These are phyloP conservation scores for Vachellia pachyceras DNA, from an alignment of 306 rosid genomes.

Conservation along the genomic window DNA sequence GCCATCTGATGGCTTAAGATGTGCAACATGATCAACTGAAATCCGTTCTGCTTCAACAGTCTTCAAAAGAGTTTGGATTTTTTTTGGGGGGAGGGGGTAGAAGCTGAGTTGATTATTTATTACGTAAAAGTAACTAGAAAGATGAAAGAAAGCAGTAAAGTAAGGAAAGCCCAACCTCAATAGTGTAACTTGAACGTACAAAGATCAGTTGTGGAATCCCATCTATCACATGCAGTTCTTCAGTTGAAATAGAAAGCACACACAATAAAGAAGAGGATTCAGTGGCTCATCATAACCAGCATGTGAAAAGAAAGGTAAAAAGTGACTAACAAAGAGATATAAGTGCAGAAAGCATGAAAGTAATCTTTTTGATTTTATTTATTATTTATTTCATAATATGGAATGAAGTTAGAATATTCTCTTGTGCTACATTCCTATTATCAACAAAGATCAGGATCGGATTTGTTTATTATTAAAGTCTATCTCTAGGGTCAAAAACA, in stretches of 20 bases:
- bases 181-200: slow-evolving; percentile 89
- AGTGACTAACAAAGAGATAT: slow-evolving; percentile 23
- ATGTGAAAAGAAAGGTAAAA: slow-evolving; percentile 27
- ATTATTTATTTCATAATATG: not conserved
- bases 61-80: slow-evolving; percentile 46
- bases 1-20: slow-evolving; percentile 97
- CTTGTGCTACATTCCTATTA: not conserved
- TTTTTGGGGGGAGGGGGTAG: not conserved
- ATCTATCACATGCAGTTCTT: slow-evolving; percentile 95
- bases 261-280: slow-evolving; percentile 40
- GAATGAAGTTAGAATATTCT: not conserved
- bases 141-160: slow-evolving; percentile 10
- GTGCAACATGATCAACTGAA: slow-evolving; percentile 98
- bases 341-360: not conserved
- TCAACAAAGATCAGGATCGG: not conserved
- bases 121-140: slow-evolving; percentile 6
- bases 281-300: slow-evolving; percentile 29
- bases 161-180: slow-evolving; percentile 71
- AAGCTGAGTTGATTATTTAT: slow-evolving; percentile 29
- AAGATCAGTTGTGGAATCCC: slow-evolving; percentile 92
- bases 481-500: not conserved
- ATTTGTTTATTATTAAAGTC: not conserved
- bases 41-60: slow-evolving; percentile 99
- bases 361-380: not conserved
- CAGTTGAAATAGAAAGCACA: slow-evolving; percentile 43